A percentile compares a stretch with the other conserved stretches of the same genome.
Evolutionary conservation across 1,284 basidiomycete species (phyloP).

Genomic region (Agaricales sp.): DNA sequence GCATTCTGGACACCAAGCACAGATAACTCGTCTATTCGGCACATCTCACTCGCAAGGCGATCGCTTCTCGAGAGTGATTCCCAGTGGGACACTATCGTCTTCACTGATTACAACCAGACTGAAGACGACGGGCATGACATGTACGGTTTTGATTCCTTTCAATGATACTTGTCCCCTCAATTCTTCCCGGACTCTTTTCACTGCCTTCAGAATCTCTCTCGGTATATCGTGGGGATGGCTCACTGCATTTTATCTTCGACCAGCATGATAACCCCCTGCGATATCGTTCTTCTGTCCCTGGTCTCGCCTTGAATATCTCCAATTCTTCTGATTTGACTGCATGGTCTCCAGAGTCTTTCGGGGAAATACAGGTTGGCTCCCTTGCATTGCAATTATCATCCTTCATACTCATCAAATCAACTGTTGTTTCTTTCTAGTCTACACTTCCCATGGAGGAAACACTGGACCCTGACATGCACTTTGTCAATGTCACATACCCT

Average conservation of each 20-base stretch:
- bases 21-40: slow-evolving; percentile 24
- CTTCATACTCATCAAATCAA: slow-evolving; percentile 1
- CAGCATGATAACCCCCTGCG: slow-evolving; percentile 30
- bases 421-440: neutral
- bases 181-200: neutral
- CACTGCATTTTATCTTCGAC: slow-evolving; percentile 31
- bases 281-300: slow-evolving; percentile 26
- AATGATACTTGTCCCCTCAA: neutral
- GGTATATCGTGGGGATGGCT: slow-evolving; percentile 29
- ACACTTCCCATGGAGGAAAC: slow-evolving; percentile 11
- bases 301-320: slow-evolving; percentile 21
- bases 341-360: slow-evolving; percentile 1
- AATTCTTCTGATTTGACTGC: neutral
- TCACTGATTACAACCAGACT: slow-evolving; percentile 29
- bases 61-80: slow-evolving; percentile 4
- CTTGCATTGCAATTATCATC: neutral
- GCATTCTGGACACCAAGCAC: slow-evolving; percentile 23
- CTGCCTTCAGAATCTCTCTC: slow-evolving; percentile 25
- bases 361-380: neutral
- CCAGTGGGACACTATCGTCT: slow-evolving; percentile 25
- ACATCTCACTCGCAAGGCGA: slow-evolving; percentile 21
- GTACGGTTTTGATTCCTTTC: slow-evolving; percentile 13
- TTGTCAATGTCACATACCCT: slow-evolving; percentile 31
- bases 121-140: slow-evolving; percentile 32
- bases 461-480: slow-evolving; percentile 24